These are phyloP conservation scores for Dryadomyces quercivorus DNA, from an alignment of 2,329 filamentous ascomycete genomes.

Conservation along the genomic window DNA sequence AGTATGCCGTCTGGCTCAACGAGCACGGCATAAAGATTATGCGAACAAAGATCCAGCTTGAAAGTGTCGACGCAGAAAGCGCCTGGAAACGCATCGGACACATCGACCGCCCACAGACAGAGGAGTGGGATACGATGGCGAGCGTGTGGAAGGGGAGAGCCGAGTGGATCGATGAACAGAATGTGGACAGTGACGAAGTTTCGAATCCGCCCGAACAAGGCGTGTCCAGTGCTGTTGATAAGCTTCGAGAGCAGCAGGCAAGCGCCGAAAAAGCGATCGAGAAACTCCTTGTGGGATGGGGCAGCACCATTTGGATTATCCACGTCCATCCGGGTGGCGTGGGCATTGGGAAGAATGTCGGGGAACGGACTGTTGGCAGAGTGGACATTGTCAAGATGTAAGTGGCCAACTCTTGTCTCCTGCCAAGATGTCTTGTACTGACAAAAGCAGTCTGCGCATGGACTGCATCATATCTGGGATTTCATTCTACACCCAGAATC, in stretches of 20 bases:
- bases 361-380: conserved; percentile 61
- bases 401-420: conserved; percentile 24
- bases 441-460: conserved; percentile 58
- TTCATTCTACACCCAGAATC: conserved; percentile 85
- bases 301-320: conserved; percentile 90
- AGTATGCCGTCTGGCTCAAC: conserved; percentile 90
- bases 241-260: conserved; percentile 35
- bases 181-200: conserved; percentile 61
- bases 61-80: conserved; percentile 62
- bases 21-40: conserved; percentile 98
- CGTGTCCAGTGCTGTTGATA: conserved; percentile 29
- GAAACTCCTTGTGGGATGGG: conserved; percentile 87
- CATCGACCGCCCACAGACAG: conserved; percentile 74
- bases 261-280: conserved; percentile 45
- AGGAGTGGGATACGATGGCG: conserved; percentile 93
- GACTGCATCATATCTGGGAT: conserved; percentile 97
- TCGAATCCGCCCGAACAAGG: conserved; percentile 22
- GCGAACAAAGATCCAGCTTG: conserved; percentile 74
- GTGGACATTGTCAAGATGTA: conserved; percentile 90
- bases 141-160: conserved; percentile 84
- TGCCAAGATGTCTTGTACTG: not conserved
- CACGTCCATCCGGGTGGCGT: conserved; percentile 71
- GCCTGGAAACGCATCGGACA: conserved; percentile 94
- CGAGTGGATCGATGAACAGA: conserved; percentile 84
- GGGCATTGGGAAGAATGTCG: conserved; percentile 52